These are phyloP conservation scores for Eucalyptus marginata DNA, from an alignment of 345 rosid species.

Conservation along the genomic window DNA sequence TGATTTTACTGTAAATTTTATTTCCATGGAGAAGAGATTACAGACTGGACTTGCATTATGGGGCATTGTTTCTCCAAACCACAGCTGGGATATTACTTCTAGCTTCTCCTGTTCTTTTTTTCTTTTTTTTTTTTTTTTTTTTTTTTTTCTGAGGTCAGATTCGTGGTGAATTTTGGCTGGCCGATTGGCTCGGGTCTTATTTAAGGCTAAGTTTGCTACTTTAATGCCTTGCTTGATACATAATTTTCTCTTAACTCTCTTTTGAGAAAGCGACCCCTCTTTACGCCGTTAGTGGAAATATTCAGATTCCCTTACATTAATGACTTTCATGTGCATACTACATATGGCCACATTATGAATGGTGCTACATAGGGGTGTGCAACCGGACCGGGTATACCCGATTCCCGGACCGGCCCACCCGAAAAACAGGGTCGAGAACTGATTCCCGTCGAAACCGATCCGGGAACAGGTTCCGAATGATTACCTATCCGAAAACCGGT, in stretches of 20 bases:
- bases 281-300: background rate
- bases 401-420: too few species aligned
- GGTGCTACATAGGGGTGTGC: too few species aligned
- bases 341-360: background rate
- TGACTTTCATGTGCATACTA: background rate
- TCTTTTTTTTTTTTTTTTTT: too few species aligned
- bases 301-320: background rate
- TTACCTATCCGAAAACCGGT: too few species aligned
- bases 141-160: background rate
- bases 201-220: background rate
- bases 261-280: background rate
- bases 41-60: background rate
- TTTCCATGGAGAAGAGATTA: background rate
- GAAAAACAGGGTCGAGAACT: too few species aligned
- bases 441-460: too few species aligned
- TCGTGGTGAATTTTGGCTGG: background rate
- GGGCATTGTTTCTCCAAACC: background rate
- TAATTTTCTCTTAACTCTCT: background rate
- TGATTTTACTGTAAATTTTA: background rate
- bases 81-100: background rate
- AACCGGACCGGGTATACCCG: too few species aligned
- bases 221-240: background rate
- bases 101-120: background rate
- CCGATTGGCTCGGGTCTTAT: background rate
- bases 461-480: too few species aligned